Percentiles rank a stretch among this genome's conserved stretches.
These are phyloP conservation scores for Brasilioporus rufonigricans DNA, from an alignment of 768 basidiomycete species.

Conservation along the genomic window DNA sequence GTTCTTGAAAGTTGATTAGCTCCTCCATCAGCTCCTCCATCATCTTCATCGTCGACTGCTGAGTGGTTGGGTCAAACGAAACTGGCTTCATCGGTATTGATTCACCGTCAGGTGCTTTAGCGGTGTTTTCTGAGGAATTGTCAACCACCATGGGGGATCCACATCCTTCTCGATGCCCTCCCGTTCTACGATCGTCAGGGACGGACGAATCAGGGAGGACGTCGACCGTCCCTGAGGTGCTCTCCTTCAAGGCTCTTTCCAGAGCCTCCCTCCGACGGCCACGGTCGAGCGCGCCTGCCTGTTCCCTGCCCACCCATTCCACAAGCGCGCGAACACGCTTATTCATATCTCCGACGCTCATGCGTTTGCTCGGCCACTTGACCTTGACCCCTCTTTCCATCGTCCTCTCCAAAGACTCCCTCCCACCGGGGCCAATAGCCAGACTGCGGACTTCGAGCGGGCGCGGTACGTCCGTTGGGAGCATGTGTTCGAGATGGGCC, in stretches of 20 bases:
- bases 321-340: slow-evolving; percentile 88
- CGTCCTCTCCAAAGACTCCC: slow-evolving; percentile 57
- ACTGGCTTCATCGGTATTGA: slow-evolving; percentile 5
- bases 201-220: slow-evolving; percentile 5
- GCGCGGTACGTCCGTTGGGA: slow-evolving; percentile 73
- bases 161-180: slow-evolving; percentile 12
- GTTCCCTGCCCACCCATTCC: slow-evolving; percentile 92
- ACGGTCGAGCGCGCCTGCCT: slow-evolving; percentile 72
- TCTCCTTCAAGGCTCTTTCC: slow-evolving; percentile 45
- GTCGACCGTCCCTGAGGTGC: slow-evolving; percentile 8
- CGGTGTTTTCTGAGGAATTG: slow-evolving; percentile 8
- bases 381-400: slow-evolving; percentile 82
- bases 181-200: slow-evolving; percentile 16
- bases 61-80: slow-evolving; percentile 13
- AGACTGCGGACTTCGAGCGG: slow-evolving; percentile 67
- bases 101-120: slow-evolving; percentile 17
- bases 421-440: slow-evolving; percentile 40
- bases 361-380: slow-evolving; percentile 91
- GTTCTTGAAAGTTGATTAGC: slow-evolving; percentile 83
- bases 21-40: slow-evolving; percentile 94
- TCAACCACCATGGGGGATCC: slow-evolving; percentile 37
- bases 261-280: slow-evolving; percentile 66
- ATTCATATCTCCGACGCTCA: slow-evolving; percentile 97
- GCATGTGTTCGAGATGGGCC: slow-evolving; percentile 77
- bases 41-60: slow-evolving; percentile 62